These are phyloP conservation scores for Leucosporidium yakuticum DNA, from an alignment of 768 basidiomycete genomes.

Conservation along the genomic window DNA sequence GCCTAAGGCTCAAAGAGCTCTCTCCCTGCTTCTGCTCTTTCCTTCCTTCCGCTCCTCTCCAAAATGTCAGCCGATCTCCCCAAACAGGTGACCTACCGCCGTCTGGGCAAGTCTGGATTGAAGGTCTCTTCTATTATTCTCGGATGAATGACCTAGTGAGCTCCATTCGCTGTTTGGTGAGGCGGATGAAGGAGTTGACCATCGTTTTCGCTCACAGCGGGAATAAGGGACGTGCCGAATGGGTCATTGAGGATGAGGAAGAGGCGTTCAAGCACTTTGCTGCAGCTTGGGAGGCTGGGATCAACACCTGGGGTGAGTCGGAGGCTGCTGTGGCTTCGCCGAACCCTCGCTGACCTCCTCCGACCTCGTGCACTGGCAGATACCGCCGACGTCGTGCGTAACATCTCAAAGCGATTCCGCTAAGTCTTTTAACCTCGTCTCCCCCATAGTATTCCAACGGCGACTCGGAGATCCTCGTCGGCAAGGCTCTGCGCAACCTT, in stretches of 20 bases:
- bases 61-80: too few species aligned
- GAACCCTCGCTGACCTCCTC: too few species aligned
- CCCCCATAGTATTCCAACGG: conserved; percentile 57
- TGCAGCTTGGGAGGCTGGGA: conserved; percentile 55
- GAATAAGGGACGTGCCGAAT: conserved; percentile 2
- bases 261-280: conserved; percentile 54
- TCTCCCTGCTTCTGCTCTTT: too few species aligned
- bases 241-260: conserved; percentile 39
- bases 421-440: conserved; percentile 24
- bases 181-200: neutral
- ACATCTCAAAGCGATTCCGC: too few species aligned
- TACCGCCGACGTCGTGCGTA: too few species aligned
- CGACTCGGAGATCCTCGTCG: conserved; percentile 59
- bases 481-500: conserved; percentile 61
- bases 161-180: too few species aligned
- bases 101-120: conserved; percentile 56
- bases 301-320: conserved; percentile 49
- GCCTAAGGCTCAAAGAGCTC: too few species aligned
- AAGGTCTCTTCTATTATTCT: conserved; percentile 62
- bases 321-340: too few species aligned
- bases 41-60: too few species aligned
- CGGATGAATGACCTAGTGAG: conserved; percentile 44
- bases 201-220: neutral
- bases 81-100: conserved; percentile 15
- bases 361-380: too few species aligned